Evolutionary conservation across 2,329 filamentous ascomycete species (phyloP), one percentile per base, ranked within the genome.

Genomic region (Xylaria sp.): DNA sequence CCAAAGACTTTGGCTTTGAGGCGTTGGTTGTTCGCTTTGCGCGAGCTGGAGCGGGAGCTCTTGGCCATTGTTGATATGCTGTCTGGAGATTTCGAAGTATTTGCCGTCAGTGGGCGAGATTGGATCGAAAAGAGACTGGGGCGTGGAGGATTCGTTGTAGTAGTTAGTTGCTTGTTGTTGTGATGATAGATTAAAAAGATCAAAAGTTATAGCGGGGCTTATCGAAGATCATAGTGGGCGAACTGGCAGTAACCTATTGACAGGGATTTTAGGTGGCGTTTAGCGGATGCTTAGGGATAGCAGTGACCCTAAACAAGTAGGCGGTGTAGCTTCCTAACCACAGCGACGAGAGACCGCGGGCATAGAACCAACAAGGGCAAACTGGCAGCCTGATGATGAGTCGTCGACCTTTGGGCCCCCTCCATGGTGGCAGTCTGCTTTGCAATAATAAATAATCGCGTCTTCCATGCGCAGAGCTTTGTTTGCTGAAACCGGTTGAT

Each of bases 1-100:
- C 91, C 93, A 81, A 97, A 97, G 73, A 97, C 91, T 72, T 89
- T 89, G 73, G 88, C 85, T 80, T 94, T 94, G 72, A 97, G 87
- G 75, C 88, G 90, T 74, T 88, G 86, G 83, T 94, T 93, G 84
- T 97, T 97, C 77, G 87, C 86, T 84, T 97, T 97, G 76, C 86
- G 89, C 73, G 88, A 85, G 79, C 91, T 97, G 73, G 94, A 88
- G 79, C 95, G 88, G 69, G 92, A 85, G 79, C 93, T 92, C 80
- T 97, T 97, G 28, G 94, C 95, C 95, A 97, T 98, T 74, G 63
- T 58, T 58, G 31, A 62, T 57, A 33, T 36, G 28, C 4, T 4
- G 15, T 4, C n/a, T 4, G 15, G 17, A 23, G 5, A 17, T 7
- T n/a, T 42, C 9, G n/a, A 13, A 36, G 13, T 5, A 13, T 40